Base-by-base conservation (phyloP, 2,329 filamentous ascomycete genomes). In the Penicillium glabrum region DNA sequence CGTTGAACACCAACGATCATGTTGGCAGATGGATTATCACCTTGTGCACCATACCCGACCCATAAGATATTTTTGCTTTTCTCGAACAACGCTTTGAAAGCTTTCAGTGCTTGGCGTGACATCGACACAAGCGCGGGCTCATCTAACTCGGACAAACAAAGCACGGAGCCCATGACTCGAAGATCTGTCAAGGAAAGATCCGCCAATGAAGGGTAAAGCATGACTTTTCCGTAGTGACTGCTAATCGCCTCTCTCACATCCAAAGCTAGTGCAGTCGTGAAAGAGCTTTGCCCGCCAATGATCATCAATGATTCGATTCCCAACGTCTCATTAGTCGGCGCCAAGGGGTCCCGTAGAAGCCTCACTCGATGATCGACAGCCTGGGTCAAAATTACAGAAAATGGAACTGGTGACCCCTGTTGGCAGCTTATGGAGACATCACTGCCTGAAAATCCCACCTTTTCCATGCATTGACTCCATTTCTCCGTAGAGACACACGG, bases 391-490 rank as follows among this genome's bases (percentile, higher is more conserved):
- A 75, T 66, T 3, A 75, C 63, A 6, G 66, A 67, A 2, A 64
- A 61, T 5, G 66, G 61, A 10, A 56, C 23, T 2, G 55, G 41
- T 1, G 50, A 33, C 0, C 50, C 35, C 26, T 37, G 29, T 3
- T 55, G 31, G 37, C 44, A 44, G 5, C 54, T 27, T 2, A 56
- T 51, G 13, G 56, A 46, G 0, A 57, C 35, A 39, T 71, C 67
- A 2, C 66, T 54, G 1, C 71, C 72, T n/a, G 71, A 69, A 53
- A 75, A 76, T 11, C 73, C 73, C 7, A 67, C 61, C 2, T 62
- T 52, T 9, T 51, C 48, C 45, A 79, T 62, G 10, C 69, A 46
- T 1, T 47, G 43, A 41, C 73, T 59, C 77, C 77, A 79, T 33
- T 67, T 57, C 1, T 57, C 56, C 5, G 63, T 47, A 3, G 64